A percentile compares a stretch with the other conserved stretches of the same genome.
phyloP scores from a whole-genome alignment of 345 rosid species.

The Eucalyptus dawsonii region DNA sequence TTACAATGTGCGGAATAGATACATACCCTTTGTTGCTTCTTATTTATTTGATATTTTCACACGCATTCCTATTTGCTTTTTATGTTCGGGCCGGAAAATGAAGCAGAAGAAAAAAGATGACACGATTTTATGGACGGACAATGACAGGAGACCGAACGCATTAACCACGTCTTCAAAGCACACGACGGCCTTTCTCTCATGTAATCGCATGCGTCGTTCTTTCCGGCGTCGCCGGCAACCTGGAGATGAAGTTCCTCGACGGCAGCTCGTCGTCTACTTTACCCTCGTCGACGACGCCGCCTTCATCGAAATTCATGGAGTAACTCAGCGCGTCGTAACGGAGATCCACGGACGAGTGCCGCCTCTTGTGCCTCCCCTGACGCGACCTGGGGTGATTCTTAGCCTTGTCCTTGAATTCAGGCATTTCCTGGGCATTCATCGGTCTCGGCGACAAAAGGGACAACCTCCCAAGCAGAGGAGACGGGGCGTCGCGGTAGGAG shows the following conservation, averaged over 20 bases:
- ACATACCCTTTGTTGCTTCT: neutral
- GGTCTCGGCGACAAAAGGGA: neutral
- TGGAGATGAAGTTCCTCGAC: neutral
- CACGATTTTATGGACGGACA: neutral
- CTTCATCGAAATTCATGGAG: conserved; percentile 35
- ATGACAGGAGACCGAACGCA: neutral
- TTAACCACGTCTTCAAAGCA: neutral
- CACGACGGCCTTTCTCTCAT: neutral
- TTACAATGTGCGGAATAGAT: neutral
- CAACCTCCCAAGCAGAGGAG: neutral
- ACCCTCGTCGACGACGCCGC: neutral
- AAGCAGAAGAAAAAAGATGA: neutral
- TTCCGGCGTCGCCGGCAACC: neutral
- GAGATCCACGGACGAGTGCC: conserved; percentile 17
- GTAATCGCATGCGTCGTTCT: neutral
- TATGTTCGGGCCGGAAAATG: neutral
- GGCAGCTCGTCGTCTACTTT: neutral
- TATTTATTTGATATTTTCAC: neutral
- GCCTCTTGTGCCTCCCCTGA: neutral
- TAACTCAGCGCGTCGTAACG: conserved; percentile 29
- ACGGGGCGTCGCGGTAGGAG: neutral
- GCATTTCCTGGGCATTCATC: neutral
- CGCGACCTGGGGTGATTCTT: neutral
- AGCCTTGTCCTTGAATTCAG: neutral
- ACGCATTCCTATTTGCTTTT: neutral